phyloP scores from a whole-genome alignment of 306 rosid genomes.

The Geum urbanum region DNA sequence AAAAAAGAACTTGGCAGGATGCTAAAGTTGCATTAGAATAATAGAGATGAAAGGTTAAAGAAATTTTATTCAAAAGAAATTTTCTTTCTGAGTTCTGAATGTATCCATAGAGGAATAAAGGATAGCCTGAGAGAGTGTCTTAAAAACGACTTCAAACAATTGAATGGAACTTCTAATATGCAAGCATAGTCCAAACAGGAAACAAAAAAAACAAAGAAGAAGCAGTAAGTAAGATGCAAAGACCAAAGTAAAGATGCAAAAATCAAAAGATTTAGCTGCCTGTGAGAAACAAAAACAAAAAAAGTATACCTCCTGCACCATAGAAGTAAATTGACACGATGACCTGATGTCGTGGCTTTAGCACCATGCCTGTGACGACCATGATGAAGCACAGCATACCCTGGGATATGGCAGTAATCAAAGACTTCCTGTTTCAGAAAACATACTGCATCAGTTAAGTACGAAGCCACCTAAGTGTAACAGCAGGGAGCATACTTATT shows the following conservation, averaged over 20 bases:
- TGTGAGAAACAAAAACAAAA: constrained; percentile 15
- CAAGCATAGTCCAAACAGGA: not conserved
- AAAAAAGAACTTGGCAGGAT: not conserved
- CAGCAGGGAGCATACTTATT: constrained; percentile 23
- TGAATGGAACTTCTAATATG: not conserved
- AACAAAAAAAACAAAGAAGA: not conserved
- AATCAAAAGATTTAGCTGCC: constrained; percentile 5
- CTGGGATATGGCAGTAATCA: constrained; percentile 74
- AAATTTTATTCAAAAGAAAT: not conserved
- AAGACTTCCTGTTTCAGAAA: constrained; percentile 71
- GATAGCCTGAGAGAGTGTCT: not conserved
- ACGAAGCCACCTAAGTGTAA: constrained; percentile 1
- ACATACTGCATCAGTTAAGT: constrained; percentile 36
- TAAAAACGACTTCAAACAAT: not conserved
- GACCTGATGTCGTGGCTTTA: constrained; percentile 75
- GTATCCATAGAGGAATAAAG: not conserved
- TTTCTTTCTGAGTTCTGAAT: not conserved
- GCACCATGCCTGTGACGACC: constrained; percentile 93
- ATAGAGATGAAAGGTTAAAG: not conserved
- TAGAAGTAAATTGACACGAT: constrained; percentile 63
- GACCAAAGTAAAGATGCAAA: not conserved
- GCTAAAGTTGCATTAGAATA: not conserved
- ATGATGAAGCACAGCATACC: constrained; percentile 72
- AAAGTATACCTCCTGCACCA: constrained; percentile 86
- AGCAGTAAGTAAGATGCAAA: not conserved